phyloP scores from a whole-genome alignment of 805 yeast species.

The Candida insectalens region DNA sequence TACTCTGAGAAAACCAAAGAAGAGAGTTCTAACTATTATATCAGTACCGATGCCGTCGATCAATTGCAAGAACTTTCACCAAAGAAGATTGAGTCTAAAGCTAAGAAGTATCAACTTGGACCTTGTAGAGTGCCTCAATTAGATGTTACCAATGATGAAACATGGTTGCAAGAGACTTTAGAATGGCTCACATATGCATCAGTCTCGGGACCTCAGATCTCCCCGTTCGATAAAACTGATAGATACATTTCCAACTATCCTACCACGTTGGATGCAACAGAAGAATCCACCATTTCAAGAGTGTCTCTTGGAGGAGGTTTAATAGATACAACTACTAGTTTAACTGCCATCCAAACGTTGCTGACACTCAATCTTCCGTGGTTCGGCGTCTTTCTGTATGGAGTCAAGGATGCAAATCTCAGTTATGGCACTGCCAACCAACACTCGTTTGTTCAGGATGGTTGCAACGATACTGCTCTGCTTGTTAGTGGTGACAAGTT shows the following conservation, averaged over 20 bases:
- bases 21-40: conserved; percentile 1
- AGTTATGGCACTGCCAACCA: conserved; percentile 17
- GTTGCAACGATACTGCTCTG: conserved; percentile 18
- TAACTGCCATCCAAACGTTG: conserved; percentile 2
- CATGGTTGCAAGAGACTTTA: conserved; percentile 13
- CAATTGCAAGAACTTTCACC: neutral
- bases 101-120: neutral
- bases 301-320: conserved; percentile 12
- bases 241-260: conserved; percentile 18
- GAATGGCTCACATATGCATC: conserved; percentile 24
- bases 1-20: conserved; percentile 16
- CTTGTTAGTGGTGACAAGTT: conserved; percentile 11
- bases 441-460: conserved; percentile 20
- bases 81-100: neutral
- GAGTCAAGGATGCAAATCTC: conserved; percentile 19
- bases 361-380: conserved; percentile 7
- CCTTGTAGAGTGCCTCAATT: conserved; percentile 1
- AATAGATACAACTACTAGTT: conserved; percentile 6
- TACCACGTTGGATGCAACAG: conserved; percentile 6
- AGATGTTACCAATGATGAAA: conserved; percentile 8
- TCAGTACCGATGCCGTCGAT: neutral
- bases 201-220: conserved; percentile 18
- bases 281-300: conserved; percentile 7
- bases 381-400: conserved; percentile 18
- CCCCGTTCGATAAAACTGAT: conserved; percentile 11